Conservation (phyloP, 306 rosid species). For the Quercus glauca region DNA sequence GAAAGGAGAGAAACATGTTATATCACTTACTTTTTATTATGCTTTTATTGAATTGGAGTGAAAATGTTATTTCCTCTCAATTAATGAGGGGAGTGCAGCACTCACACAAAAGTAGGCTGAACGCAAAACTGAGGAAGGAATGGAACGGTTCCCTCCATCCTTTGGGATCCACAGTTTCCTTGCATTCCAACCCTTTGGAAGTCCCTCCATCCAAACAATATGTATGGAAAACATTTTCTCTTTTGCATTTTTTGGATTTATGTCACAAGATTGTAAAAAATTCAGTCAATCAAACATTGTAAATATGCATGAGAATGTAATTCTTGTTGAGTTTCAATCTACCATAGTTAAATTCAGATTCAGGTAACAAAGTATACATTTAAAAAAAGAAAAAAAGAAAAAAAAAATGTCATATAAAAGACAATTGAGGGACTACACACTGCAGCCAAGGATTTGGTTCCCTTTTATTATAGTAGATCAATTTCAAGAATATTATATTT, state of each 20-base stretch:
- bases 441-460: background rate
- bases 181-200: too few relatives aligned
- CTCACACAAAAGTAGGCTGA: too few relatives aligned
- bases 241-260: background rate
- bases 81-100: too few relatives aligned
- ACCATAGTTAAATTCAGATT: background rate
- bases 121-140: too few relatives aligned
- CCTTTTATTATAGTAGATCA: background rate
- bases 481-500: background rate
- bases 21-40: too few relatives aligned
- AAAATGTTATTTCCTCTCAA: too few relatives aligned
- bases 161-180: too few relatives aligned
- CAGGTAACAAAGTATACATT: background rate
- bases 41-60: too few relatives aligned
- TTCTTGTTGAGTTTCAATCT: background rate
- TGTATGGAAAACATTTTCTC: background rate
- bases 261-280: background rate
- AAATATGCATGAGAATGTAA: background rate
- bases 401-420: background rate
- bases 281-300: background rate
- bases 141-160: too few relatives aligned
- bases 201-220: too few relatives aligned
- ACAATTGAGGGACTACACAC: background rate
- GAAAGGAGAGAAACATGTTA: too few relatives aligned
- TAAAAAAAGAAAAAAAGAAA: background rate